Percentiles rank a stretch among this genome's conserved stretches.
Conservation (phyloP, 1,284 basidiomycete genomes). For the Sanghuangporus weigelae region DNA sequence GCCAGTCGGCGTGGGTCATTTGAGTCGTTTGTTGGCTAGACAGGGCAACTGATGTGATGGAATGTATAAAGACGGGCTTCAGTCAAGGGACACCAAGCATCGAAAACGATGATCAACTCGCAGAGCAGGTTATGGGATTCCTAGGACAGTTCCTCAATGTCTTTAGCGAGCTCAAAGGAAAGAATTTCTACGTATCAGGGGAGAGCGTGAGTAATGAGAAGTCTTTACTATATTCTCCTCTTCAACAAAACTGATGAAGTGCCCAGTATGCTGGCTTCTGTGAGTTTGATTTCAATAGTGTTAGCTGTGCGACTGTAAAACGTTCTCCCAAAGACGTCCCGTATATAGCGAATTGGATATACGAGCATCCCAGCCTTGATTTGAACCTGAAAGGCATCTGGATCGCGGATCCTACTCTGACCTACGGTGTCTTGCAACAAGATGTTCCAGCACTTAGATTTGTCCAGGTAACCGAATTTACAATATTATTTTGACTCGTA, state of each 20-base stretch:
- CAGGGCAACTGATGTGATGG: background rate
- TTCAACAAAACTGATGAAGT: background rate
- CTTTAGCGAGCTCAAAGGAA: constrained; percentile 35
- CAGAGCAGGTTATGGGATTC: constrained; percentile 34
- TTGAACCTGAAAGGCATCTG: constrained; percentile 34
- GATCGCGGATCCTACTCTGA: constrained; percentile 36
- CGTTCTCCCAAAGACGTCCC: constrained; percentile 28
- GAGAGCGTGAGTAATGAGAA: constrained; percentile 31
- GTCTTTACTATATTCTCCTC: background rate
- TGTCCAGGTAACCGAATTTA: constrained; percentile 26
- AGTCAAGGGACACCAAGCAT: constrained; percentile 31
- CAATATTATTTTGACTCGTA: background rate
- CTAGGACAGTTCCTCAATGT: constrained; percentile 35
- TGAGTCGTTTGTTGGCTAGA: background rate
- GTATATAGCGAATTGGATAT: constrained; percentile 37
- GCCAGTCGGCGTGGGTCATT: constrained; percentile 41
- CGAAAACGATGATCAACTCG: constrained; percentile 35
- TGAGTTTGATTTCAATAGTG: constrained; percentile 19
- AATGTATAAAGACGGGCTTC: constrained; percentile 29
- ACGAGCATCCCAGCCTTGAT: constrained; percentile 33
- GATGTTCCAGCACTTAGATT: constrained; percentile 36
- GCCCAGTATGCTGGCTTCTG: constrained; percentile 34
- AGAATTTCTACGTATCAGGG: constrained; percentile 33
- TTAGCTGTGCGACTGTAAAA: background rate
- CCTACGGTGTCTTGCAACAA: constrained; percentile 32